Evolutionary conservation across 2,329 filamentous ascomycete species (phyloP).

Genomic region (Aspergillus sojae): DNA sequence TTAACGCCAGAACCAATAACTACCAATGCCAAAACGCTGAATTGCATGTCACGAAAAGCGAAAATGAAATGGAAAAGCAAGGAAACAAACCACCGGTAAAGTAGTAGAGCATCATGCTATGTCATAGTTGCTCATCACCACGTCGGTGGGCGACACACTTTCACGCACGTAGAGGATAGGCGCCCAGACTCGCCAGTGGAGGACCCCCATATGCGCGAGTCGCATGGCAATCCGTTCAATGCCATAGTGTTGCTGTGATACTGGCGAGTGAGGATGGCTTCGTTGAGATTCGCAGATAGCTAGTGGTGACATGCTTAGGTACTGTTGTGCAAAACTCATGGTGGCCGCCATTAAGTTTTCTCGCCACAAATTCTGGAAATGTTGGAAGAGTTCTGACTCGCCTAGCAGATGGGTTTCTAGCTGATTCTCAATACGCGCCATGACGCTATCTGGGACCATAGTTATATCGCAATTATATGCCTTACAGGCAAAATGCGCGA

Average conservation of each 20-base stretch:
- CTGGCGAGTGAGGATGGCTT: constrained; percentile 22
- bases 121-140: constrained; percentile 17
- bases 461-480: constrained; percentile 30
- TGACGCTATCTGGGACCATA: constrained; percentile 36
- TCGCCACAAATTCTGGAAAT: constrained; percentile 37
- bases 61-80: neutral
- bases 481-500: constrained; percentile 41
- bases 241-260: constrained; percentile 33
- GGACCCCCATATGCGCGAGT: constrained; percentile 77
- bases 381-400: constrained; percentile 35
- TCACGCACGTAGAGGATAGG: constrained; percentile 66
- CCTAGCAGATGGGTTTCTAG: constrained; percentile 40
- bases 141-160: constrained; percentile 23
- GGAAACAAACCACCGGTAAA: neutral
- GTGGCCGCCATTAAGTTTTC: constrained; percentile 37
- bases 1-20: constrained; percentile 20
- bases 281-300: constrained; percentile 49
- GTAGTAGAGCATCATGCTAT: constrained; percentile 5
- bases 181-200: constrained; percentile 91
- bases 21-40: constrained; percentile 23
- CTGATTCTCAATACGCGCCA: constrained; percentile 35
- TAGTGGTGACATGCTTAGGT: constrained; percentile 45
- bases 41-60: constrained; percentile 17
- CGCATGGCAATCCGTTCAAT: constrained; percentile 66
- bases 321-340: constrained; percentile 36